Base-by-base conservation (phyloP, 176 grass and related monocot species). In the Puya raimondii region DNA sequence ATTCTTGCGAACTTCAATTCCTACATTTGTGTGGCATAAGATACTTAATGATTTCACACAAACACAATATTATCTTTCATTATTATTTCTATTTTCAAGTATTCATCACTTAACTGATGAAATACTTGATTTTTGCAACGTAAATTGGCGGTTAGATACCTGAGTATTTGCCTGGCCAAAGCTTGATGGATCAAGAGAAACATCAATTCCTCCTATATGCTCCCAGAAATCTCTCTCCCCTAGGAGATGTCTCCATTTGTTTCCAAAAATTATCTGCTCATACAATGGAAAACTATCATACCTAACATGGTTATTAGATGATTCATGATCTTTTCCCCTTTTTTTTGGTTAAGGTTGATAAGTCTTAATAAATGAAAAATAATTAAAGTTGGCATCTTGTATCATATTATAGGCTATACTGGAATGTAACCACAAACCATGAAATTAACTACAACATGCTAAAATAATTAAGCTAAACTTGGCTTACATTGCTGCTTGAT, bases 151-250 rank as follows among this genome's bases (percentile, higher is more conserved):
- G 33, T 48, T 48, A 48, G 25, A 22, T 71, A 97, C 93, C 84
- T 87, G 77, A 87, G 93, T 97, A 85, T 97, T 97, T 64, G 93
- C 93, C 73, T 97, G 89, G 53, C 93, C 84, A 85, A 97, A 97
- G 79, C 77, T 92, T 64, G 69, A 85, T 27, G 93, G 89, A 73
- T 97, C 93, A 57, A 97, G 64, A 78, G 74, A 92, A 75, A 91
- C 79, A 81, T 92, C 88, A 84, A 97, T 82, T 81, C 93, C 89
- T 6, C 89, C 93, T 25, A 83, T 79, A 90, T 88, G 93, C 75
- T 97, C 93, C 93, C 89, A 97, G 49, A 97, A 70, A 49, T 92
- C 89, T 70, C 82, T 87, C 77, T 97, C 89, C 51, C 89, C 93
- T 17, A 82, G 68, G 12, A 97, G 77, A 92, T 92, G 89, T 71